Base-by-base conservation (phyloP, 73 alveolate species). In the Paraurostyla sp. region DNA sequence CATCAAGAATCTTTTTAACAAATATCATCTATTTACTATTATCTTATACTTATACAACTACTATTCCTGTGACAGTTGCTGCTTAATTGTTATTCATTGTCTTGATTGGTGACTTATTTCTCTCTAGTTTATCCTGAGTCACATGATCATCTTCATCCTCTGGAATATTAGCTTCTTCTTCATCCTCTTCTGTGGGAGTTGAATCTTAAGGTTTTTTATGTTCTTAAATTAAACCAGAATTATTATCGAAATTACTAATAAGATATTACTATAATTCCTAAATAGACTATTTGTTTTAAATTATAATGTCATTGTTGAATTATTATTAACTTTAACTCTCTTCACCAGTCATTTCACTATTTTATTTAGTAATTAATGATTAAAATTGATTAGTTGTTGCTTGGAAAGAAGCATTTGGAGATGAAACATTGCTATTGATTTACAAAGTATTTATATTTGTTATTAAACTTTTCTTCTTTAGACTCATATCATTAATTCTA, bases 111-210 rank as follows among this genome's bases (percentile, higher is more conserved):
- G 82, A 65, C 23, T 65, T 65, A 38, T 27, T 13, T 65, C 41
- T 58, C 1, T 3, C 41, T 38, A 38, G 38, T 9, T 65, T 38
- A 3, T 32, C 41, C 1, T 32, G 6, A 36, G 82, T 38, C 9
- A n/a, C n/a, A n/a, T 30, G 29, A 22, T 65, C 42, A 65, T 36
- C 41, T 36, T 65, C 82, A 38, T 65, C 82, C 41, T 65, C 82
- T 1, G 82, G 82, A 4, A 65, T 65, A 65, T 65, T 65, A 11
- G 82, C 82, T 6, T 65, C 82, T 38, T 65, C 69, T 35, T 52
- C 69, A 9, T 52, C 69, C 4, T 6, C 82, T 9, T 65, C 82
- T 38, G n/a, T n/a, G n/a, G n/a, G n/a, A n/a, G n/a, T n/a, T n/a
- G n/a, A n/a, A n/a, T 32, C 82, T 38, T 16, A 22, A 30, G 50